A percentile compares a stretch with the other conserved stretches of the same genome.
Evolutionary conservation across 1,284 basidiomycete species (phyloP).

Genomic region (Chiua sp.): DNA sequence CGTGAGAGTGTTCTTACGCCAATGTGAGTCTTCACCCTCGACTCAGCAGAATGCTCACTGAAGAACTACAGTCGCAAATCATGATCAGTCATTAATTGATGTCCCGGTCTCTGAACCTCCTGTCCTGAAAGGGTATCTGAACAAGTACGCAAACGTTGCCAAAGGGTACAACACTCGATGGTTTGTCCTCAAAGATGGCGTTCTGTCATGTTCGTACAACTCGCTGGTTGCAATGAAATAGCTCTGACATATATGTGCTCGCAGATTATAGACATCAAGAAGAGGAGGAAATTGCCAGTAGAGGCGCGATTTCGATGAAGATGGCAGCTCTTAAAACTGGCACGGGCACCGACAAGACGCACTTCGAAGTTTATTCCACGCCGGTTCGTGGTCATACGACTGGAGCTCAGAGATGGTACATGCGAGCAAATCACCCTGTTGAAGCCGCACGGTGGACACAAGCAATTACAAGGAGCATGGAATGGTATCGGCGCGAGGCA

Average conservation of each 20-base stretch:
- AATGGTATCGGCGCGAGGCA: constrained; percentile 53
- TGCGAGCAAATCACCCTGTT: constrained; percentile 90
- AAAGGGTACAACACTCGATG: constrained; percentile 92
- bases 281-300: constrained; percentile 86
- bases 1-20: constrained; percentile 83
- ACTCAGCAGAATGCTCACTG: background rate
- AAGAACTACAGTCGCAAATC: constrained; percentile 68
- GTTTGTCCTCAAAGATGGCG: constrained; percentile 92
- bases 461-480: constrained; percentile 76
- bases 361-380: constrained; percentile 84
- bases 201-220: constrained; percentile 74
- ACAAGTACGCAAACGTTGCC: constrained; percentile 92
- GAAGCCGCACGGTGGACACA: constrained; percentile 90
- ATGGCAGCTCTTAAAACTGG: constrained; percentile 67
- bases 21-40: constrained; percentile 60
- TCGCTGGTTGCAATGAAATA: background rate
- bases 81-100: constrained; percentile 72
- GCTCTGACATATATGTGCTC: constrained; percentile 10
- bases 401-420: constrained; percentile 80
- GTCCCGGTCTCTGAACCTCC: constrained; percentile 59
- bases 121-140: constrained; percentile 79
- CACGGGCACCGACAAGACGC: constrained; percentile 56
- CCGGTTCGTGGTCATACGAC: constrained; percentile 51
- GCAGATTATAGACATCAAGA: constrained; percentile 92
- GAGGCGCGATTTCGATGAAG: constrained; percentile 91